Evolutionary conservation across 176 grass and related monocot species (phyloP).

Genomic region (Oryza coarctata): DNA sequence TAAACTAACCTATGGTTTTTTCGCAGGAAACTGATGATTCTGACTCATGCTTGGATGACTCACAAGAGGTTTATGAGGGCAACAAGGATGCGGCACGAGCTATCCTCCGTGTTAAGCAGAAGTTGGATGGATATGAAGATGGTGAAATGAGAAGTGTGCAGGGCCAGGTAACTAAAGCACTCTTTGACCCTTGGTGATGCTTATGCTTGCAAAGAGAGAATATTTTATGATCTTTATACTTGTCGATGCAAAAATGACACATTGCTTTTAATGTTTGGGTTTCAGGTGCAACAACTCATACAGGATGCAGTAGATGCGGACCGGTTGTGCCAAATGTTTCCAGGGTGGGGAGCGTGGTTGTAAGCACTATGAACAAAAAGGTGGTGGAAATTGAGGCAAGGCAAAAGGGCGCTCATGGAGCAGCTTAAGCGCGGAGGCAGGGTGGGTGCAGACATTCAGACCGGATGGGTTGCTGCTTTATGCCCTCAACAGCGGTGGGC

Average conservation of each 20-base stretch:
- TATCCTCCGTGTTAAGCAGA: slow-evolving; percentile 85
- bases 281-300: slow-evolving; percentile 85
- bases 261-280: slow-evolving; percentile 10
- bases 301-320: slow-evolving; percentile 79
- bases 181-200: slow-evolving; percentile 9
- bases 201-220: background rate
- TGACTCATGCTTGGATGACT: slow-evolving; percentile 67
- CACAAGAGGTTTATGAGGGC: slow-evolving; percentile 82
- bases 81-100: slow-evolving; percentile 95
- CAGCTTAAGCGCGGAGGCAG: no score
- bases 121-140: slow-evolving; percentile 85
- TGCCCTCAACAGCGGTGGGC: no score
- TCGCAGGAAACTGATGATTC: slow-evolving; percentile 75
- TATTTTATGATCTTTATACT: background rate
- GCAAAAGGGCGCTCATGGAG: background rate
- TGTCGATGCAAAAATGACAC: background rate
- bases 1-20: background rate
- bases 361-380: slow-evolving; percentile 18
- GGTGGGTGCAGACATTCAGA: no score
- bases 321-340: slow-evolving; percentile 92
- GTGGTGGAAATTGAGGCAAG: slow-evolving; percentile 12
- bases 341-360: slow-evolving; percentile 90
- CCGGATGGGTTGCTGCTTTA: no score
- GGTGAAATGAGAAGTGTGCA: slow-evolving; percentile 94
- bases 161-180: slow-evolving; percentile 52